phyloP scores from a whole-genome alignment of 2,329 filamentous ascomycete genomes.

The Fusarium sp. region DNA sequence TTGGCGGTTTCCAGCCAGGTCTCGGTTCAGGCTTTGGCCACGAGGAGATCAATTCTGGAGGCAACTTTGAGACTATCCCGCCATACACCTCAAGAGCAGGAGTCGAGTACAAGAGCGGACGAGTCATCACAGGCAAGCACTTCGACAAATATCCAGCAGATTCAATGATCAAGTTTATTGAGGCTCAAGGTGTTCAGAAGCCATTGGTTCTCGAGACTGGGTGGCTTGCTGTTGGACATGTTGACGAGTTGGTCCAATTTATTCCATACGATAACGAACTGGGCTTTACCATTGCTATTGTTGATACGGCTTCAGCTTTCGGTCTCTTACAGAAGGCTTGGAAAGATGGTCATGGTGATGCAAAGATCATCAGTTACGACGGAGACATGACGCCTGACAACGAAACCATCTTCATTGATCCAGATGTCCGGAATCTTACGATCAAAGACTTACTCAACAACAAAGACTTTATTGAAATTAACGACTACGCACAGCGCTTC shows the following conservation, averaged over 20 bases:
- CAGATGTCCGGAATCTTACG: slow-evolving; percentile 12
- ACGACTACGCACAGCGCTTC: slow-evolving; percentile 8
- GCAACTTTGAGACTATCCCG: slow-evolving; percentile 55
- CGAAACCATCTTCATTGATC: slow-evolving; percentile 4
- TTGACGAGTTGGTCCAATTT: slow-evolving; percentile 47
- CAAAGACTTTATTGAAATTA: slow-evolving; percentile 10
- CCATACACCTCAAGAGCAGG: slow-evolving; percentile 43
- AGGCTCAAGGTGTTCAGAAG: slow-evolving; percentile 49
- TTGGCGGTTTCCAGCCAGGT: slow-evolving; percentile 48
- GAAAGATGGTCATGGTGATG: slow-evolving; percentile 40
- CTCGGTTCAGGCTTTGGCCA: slow-evolving; percentile 1
- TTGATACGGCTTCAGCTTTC: slow-evolving; percentile 40
- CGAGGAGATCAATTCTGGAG: slow-evolving; percentile 37
- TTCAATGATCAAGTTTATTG: slow-evolving; percentile 40
- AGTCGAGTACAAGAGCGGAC: slow-evolving; percentile 34
- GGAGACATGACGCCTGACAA: slow-evolving; percentile 7
- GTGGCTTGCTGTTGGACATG: slow-evolving; percentile 44
- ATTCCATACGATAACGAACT: slow-evolving; percentile 38
- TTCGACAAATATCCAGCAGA: slow-evolving; percentile 27
- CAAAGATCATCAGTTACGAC: slow-evolving; percentile 1
- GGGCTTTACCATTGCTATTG: slow-evolving; percentile 42
- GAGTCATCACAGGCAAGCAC: slow-evolving; percentile 34
- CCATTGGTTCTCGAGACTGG: slow-evolving; percentile 47
- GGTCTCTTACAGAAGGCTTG: slow-evolving; percentile 38
- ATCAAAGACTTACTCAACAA: slow-evolving; percentile 24